Conservation (phyloP, 331 rosid species). For the Phaseolus coccineus region DNA sequence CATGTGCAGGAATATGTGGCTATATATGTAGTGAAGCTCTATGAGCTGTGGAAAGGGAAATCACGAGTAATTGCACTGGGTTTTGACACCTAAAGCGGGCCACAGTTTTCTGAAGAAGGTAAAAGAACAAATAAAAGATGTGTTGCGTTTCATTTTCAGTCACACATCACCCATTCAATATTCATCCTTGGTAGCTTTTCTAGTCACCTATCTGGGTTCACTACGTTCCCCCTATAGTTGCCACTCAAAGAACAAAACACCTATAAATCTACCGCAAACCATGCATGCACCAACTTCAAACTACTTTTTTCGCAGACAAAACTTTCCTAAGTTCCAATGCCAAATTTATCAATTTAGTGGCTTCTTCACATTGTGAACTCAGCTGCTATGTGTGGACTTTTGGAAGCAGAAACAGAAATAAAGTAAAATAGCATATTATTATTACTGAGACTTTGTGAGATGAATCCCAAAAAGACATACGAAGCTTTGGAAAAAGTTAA, state of each 20-base stretch:
- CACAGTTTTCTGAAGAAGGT: constrained; percentile 13
- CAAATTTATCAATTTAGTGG: too few species aligned
- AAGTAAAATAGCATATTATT: too few species aligned
- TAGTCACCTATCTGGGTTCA: constrained; percentile 22
- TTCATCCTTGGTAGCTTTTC: constrained; percentile 31
- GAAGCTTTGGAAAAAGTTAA: too few species aligned
- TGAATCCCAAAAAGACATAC: too few species aligned
- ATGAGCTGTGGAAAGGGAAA: constrained; percentile 30
- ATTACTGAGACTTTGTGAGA: too few species aligned
- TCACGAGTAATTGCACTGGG: constrained; percentile 21
- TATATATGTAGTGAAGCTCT: neutral
- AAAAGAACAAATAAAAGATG: constrained; percentile 17
- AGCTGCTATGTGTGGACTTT: too few species aligned
- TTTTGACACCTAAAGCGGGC: constrained; percentile 31
- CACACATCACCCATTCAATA: constrained; percentile 17
- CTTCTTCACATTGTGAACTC: too few species aligned
- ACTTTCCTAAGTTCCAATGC: too few species aligned
- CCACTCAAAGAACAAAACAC: constrained; percentile 26
- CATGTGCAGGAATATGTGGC: constrained; percentile 12
- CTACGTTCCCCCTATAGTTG: constrained; percentile 52
- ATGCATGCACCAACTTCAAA: constrained; percentile 39
- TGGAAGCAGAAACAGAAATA: too few species aligned
- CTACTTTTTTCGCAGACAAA: too few species aligned
- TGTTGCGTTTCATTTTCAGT: constrained; percentile 7
- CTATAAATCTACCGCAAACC: neutral